These are phyloP conservation scores for Russula vinacea DNA, from an alignment of 768 basidiomycete species.

Conservation along the genomic window DNA sequence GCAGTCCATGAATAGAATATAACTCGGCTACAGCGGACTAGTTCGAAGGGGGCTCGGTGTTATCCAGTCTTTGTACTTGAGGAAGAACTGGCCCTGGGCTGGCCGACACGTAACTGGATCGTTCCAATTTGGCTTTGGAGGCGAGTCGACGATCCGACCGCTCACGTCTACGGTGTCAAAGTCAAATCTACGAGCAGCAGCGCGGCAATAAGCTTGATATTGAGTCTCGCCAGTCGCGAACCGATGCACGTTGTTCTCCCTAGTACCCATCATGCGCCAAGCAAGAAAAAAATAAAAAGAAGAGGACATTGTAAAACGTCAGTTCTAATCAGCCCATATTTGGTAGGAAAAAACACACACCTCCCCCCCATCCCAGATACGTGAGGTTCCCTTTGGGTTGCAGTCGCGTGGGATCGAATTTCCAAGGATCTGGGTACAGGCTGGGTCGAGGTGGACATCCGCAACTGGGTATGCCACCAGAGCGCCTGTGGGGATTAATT, in stretches of 20 bases:
- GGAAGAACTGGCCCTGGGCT: constrained; percentile 49
- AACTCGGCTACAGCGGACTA: constrained; percentile 8
- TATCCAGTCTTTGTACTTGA: constrained; percentile 41
- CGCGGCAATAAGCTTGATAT: constrained; percentile 67
- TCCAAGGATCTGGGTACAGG: constrained; percentile 76
- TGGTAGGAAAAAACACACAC: constrained; percentile 43
- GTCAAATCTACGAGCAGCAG: constrained; percentile 62
- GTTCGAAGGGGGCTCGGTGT: not conserved
- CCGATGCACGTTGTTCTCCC: constrained; percentile 71
- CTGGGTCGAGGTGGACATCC: constrained; percentile 70
- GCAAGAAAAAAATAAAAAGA: not conserved
- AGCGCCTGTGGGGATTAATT: constrained; percentile 66
- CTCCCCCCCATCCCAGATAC: constrained; percentile 79
- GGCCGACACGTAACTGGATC: constrained; percentile 69
- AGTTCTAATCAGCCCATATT: not conserved
- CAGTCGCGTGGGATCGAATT: constrained; percentile 58
- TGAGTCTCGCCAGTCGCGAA: constrained; percentile 68
- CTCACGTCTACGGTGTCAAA: constrained; percentile 53
- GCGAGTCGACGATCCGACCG: constrained; percentile 45
- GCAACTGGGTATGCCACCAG: constrained; percentile 79
- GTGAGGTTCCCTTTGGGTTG: constrained; percentile 51
- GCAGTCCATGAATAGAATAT: not conserved
- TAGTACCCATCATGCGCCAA: constrained; percentile 33
- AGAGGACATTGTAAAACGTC: not conserved
- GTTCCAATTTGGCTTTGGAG: constrained; percentile 74